Conservation (phyloP, 805 yeast species). For the Candida nitratophila region DNA sequence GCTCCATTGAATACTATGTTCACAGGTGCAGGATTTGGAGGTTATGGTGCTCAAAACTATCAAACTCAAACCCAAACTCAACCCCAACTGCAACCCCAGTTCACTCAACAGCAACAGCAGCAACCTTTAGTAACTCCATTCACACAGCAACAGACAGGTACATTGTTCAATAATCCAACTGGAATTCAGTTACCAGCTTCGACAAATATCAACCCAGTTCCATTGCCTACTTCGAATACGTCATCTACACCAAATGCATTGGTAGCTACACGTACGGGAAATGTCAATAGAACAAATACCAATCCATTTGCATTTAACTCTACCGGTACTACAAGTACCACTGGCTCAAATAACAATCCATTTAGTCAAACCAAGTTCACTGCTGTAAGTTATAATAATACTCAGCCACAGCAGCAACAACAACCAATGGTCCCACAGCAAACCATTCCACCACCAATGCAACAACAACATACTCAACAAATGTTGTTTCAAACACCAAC, state of each 20-base stretch:
- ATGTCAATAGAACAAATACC: slow-evolving; percentile 15
- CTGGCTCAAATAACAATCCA: slow-evolving; percentile 18
- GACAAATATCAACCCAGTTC: background rate
- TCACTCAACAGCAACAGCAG: slow-evolving; percentile 12
- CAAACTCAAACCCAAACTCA: slow-evolving; percentile 7
- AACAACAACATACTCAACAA: slow-evolving; percentile 2
- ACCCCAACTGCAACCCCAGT: slow-evolving; percentile 8
- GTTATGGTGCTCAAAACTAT: slow-evolving; percentile 24
- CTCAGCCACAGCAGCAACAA: slow-evolving; percentile 24
- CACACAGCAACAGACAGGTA: background rate
- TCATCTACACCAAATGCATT: background rate
- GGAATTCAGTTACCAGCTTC: background rate
- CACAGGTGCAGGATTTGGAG: slow-evolving; percentile 60
- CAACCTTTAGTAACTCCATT: slow-evolving; percentile 4
- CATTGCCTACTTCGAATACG: background rate
- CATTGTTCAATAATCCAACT: background rate
- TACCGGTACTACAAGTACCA: background rate
- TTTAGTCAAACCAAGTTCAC: slow-evolving; percentile 19
- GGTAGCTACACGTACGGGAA: slow-evolving; percentile 13
- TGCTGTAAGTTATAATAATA: slow-evolving; percentile 15
- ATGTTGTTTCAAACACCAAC: slow-evolving; percentile 4
- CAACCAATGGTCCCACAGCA: slow-evolving; percentile 5
- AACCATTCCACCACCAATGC: background rate
- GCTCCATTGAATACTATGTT: slow-evolving; percentile 22
- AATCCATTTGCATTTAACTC: slow-evolving; percentile 23